Evolutionary conservation across 2,329 filamentous ascomycete genomes (phyloP), one percentile per base, ranked within the genome.

Genomic region (Penicillium vulpinum): DNA sequence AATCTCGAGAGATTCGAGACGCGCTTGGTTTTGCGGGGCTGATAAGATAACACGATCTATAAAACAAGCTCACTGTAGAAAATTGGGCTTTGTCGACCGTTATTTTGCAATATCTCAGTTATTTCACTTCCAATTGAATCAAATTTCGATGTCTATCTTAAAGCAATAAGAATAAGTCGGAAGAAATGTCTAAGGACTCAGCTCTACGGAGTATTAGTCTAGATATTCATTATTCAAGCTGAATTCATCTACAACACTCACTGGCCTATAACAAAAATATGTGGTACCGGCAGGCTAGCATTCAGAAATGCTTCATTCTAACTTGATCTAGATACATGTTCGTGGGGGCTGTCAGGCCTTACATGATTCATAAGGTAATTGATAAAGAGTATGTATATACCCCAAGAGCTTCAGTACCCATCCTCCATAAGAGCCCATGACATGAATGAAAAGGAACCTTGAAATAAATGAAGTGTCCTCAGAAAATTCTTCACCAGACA

Each of bases 41-140:
- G 54, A 56, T 52, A 56, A 54, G 44, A 54, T 54, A 48, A 39
- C 33, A 4, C 26, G 41, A 50, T 54, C 51, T 47, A 54, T 48
- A 18, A 5, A 13, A 45, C 9, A n/a, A 36, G n/a, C 35, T 18
- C 35, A n/a, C 31, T 15, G 13, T 15, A 13, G 18, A 4, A 5
- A 21, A 11, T 11, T 13, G 45, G 29, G 15, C 26, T 28, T 28
- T 6, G 35, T 0, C 16, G 15, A 28, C 15, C 16, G 4, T n/a
- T 41, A 15, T 16, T 41, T 15, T 41, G 16, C 22, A 28, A 43
- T 22, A 22, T 40, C 38, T n/a, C 7, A 2, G 35, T 1, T 21
- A 15, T n/a, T 41, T 41, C 15, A n/a, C 39, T 41, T 1, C 36
- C 10, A 38, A 13, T 38, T 39, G 11, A 18, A 10, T 39, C 36